Conservation (phyloP, 352 stramenopile genomes). For the Phytopythium chamaehyphon region DNA sequence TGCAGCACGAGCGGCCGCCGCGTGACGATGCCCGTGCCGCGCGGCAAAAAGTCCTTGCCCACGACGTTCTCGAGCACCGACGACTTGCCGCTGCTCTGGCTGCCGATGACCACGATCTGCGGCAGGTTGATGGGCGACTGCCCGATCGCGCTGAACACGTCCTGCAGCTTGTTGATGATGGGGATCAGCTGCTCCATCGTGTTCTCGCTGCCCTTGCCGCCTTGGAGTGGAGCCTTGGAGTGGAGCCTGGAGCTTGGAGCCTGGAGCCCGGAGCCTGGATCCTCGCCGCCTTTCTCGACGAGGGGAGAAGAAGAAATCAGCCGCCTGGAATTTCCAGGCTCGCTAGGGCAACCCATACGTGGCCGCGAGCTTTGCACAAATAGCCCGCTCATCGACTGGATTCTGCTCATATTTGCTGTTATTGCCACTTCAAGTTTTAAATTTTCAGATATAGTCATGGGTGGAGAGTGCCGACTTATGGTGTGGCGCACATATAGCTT, state of each 20-base stretch:
- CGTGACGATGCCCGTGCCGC: conserved; percentile 98
- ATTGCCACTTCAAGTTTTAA: too few relatives aligned
- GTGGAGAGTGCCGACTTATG: background rate
- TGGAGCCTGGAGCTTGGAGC: too few relatives aligned
- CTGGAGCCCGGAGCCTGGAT: too few relatives aligned
- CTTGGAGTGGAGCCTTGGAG: conserved; percentile 1
- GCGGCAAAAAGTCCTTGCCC: conserved; percentile 94
- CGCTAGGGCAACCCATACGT: too few relatives aligned
- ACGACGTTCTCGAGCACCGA: conserved; percentile 96
- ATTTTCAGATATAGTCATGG: too few relatives aligned
- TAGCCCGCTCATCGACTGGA: background rate
- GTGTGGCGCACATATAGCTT: background rate
- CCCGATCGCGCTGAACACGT: conserved; percentile 97
- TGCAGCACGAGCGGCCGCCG: conserved; percentile 97
- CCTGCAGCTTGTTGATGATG: conserved; percentile 99
- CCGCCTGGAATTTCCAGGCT: too few relatives aligned
- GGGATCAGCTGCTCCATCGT: conserved; percentile 99
- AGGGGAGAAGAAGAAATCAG: conserved; percentile 1
- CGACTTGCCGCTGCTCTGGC: conserved; percentile 96
- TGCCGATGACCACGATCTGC: conserved; percentile 98
- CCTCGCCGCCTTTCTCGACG: background rate
- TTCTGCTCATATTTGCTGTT: too few relatives aligned
- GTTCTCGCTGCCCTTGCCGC: background rate
- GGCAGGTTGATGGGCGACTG: conserved; percentile 95
- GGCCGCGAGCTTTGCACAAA: background rate